Base-by-base conservation (phyloP, 2,329 filamentous ascomycete genomes). In the Fusarium protoensiforme region DNA sequence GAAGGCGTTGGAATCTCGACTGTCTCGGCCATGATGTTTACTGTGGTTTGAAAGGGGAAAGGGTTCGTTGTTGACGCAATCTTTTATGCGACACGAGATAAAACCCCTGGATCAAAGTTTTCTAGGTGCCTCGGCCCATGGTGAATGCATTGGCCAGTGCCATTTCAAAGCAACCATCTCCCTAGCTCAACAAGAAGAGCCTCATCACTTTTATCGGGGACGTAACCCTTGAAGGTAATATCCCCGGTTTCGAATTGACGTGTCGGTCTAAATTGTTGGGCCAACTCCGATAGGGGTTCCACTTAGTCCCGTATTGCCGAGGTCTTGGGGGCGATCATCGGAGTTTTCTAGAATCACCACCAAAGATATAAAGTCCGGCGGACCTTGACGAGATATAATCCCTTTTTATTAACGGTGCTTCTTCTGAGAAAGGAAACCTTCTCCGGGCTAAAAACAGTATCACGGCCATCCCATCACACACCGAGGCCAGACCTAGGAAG, bases 1-100 rank as follows among this genome's bases (percentile, higher is more conserved):
- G 84, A 84, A 16, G 91, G 91, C 41, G 87, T 86, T 5, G 91
- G 91, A 64, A 93, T 91, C 4, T 85, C 83, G 39, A 81, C 80
- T 11, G 69, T 73, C 36, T 73, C 73, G 5, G 67, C 65, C 74
- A 75, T 76, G 22, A 43, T 57, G 38, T 18, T 22, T 24, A 22
- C 57, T 20, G 36, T 33, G 14, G 13, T n/a, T 33, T 24, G 11
- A 27, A 38, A 22, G 18, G 14, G 8, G 16, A 27, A 36, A 20
- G 9, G 7, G 5, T 10, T 24, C 20, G 27, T 24, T 20, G 13
- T 33, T 35, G 29, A 18, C 18, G 39, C 58, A 48, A 36, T 61
- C 29, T 24, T 61, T 35, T 13, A 22, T 46, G 31, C 22, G 20
- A n/a, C 16, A 20, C 10, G 24, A 27, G 24, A 20, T 9, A 2